Percentiles rank a stretch among this genome's conserved stretches.
phyloP scores from a whole-genome alignment of 805 yeast genomes.

The Candida montana region DNA sequence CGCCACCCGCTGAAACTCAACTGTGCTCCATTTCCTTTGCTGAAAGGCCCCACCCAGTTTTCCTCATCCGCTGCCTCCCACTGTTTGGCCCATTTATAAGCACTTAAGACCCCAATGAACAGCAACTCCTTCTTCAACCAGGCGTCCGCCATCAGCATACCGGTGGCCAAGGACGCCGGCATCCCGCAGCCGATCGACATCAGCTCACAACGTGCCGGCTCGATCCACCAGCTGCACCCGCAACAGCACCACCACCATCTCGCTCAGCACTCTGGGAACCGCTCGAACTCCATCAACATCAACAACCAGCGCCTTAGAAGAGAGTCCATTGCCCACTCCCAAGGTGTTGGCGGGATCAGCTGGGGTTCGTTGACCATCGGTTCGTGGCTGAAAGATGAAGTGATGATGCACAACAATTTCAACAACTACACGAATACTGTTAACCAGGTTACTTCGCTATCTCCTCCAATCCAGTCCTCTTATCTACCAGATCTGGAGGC shows the following conservation, averaged over 20 bases:
- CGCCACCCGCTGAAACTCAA: too few species aligned
- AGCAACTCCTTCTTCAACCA: conserved; percentile 18
- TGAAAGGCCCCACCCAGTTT: too few species aligned
- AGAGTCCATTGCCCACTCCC: conserved; percentile 91
- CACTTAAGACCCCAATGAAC: conserved; percentile 11
- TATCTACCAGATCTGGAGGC: conserved; percentile 92
- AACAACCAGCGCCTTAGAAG: conserved; percentile 55
- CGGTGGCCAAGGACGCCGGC: conserved; percentile 17
- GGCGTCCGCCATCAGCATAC: conserved; percentile 29
- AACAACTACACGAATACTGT: conserved; percentile 15
- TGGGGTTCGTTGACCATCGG: conserved; percentile 97
- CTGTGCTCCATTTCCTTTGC: too few species aligned
- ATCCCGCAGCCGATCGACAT: conserved; percentile 34
- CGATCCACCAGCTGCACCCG: conserved; percentile 19
- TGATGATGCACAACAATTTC: conserved; percentile 44
- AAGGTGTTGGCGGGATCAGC: conserved; percentile 96
- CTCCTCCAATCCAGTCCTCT: conserved; percentile 65
- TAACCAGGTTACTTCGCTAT: conserved; percentile 25
- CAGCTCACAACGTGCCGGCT: conserved; percentile 27
- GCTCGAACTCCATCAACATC: conserved; percentile 21
- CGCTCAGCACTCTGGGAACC: conserved; percentile 6
- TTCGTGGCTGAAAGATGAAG: conserved; percentile 93
- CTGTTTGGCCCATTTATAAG: background rate
- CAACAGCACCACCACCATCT: conserved; percentile 8
- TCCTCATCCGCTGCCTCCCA: background rate